These are phyloP conservation scores for Sclerotinia trifoliorum DNA, from an alignment of 2,329 filamentous ascomycete genomes.

Conservation along the genomic window DNA sequence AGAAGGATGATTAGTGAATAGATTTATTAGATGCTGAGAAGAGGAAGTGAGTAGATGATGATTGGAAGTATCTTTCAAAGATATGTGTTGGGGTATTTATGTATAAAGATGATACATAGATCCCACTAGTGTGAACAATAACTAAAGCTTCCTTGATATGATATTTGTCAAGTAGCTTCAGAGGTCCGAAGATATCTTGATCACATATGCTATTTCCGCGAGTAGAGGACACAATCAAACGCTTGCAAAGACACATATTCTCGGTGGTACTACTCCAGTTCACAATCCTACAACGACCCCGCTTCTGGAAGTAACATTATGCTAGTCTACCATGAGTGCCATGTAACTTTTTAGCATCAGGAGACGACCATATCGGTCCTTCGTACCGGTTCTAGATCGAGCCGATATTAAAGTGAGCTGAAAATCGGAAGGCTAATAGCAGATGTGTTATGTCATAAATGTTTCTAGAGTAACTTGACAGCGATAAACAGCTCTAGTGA, in stretches of 20 bases:
- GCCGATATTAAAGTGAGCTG: not conserved
- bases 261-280: not conserved
- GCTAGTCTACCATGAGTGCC: not conserved
- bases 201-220: not conserved
- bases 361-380: conserved; percentile 3
- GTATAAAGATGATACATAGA: not conserved
- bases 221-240: not conserved
- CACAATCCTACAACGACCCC: not conserved
- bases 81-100: conserved; percentile 1
- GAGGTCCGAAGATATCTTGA: not conserved
- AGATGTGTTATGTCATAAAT: not conserved
- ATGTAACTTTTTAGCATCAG: conserved; percentile 12
- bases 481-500: not conserved
- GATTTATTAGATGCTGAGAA: not conserved
- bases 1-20: not conserved
- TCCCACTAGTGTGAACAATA: not conserved
- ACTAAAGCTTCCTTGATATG: not conserved
- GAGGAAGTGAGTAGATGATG: not conserved
- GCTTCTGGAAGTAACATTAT: not conserved
- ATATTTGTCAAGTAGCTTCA: not conserved
- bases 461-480: not conserved
- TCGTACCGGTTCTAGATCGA: not conserved
- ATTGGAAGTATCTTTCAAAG: not conserved
- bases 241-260: not conserved
- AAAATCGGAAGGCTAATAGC: not conserved